Evolutionary conservation across 2,329 filamentous ascomycete genomes (phyloP).

Genomic region (Pseudopyricularia cyperi): DNA sequence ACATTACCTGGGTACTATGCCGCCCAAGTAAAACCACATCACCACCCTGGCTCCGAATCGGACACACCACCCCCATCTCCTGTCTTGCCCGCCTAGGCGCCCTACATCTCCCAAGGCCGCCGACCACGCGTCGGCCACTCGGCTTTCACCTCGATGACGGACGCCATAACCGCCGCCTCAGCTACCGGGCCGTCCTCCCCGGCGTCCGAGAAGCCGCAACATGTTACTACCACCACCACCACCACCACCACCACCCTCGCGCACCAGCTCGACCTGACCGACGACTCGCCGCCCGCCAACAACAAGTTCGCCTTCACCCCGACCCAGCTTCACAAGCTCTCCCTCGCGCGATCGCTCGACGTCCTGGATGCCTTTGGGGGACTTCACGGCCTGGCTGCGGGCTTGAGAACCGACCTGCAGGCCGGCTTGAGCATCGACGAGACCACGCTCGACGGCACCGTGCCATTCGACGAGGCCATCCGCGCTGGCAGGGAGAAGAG

Average conservation of each 20-base stretch:
- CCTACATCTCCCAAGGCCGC: neutral
- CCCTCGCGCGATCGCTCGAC: neutral
- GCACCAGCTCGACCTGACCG: neutral
- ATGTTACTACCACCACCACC: neutral
- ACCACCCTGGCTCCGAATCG: too few relatives aligned
- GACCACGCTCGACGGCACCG: neutral
- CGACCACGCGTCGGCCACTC: neutral
- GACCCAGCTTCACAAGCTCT: constrained; percentile 1
- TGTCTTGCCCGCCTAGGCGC: neutral
- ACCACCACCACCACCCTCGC: neutral
- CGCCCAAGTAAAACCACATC: too few relatives aligned
- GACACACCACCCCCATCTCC: too few relatives aligned
- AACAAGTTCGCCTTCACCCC: constrained; percentile 3
- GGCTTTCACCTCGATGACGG: neutral
- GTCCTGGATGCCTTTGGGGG: constrained; percentile 2
- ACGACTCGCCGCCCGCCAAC: neutral
- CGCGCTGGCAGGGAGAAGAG: neutral
- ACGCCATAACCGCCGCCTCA: neutral
- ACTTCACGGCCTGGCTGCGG: constrained; percentile 1
- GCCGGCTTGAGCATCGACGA: constrained; percentile 3
- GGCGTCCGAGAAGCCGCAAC: neutral
- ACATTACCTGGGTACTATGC: too few relatives aligned
- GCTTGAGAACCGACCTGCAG: constrained; percentile 1
- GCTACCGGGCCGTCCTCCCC: neutral
- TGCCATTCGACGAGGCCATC: neutral